These are phyloP conservation scores for Hondaea fermentalgiana DNA, from an alignment of 108 stramenopile genomes.

Conservation along the genomic window DNA sequence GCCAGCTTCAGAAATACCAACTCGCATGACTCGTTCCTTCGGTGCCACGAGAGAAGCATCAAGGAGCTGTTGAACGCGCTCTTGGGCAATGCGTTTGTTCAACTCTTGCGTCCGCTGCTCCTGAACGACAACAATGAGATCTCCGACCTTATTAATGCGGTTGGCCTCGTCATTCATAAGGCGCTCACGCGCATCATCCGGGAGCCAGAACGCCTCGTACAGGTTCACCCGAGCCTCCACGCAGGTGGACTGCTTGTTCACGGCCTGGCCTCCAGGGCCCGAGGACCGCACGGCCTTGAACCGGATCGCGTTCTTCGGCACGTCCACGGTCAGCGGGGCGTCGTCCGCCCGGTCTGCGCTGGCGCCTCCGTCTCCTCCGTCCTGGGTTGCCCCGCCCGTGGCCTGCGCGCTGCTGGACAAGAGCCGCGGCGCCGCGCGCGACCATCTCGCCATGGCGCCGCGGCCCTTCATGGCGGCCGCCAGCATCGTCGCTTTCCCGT, in stretches of 20 bases:
- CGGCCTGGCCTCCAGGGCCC: background rate
- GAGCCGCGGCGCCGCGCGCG: no score
- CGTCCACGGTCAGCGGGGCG: background rate
- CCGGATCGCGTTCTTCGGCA: background rate
- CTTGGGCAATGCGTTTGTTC: background rate
- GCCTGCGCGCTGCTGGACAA: no score
- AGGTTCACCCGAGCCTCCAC: background rate
- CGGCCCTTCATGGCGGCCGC: no score
- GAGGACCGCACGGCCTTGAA: slow-evolving; percentile 14
- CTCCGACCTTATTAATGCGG: background rate
- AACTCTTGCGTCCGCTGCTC: background rate
- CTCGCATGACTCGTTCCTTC: background rate
- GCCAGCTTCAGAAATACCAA: background rate
- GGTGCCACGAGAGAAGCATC: background rate
- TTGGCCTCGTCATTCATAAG: background rate
- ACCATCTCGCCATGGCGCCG: no score
- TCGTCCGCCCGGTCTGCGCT: background rate
- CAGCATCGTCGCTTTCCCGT: no score
- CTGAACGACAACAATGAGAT: background rate
- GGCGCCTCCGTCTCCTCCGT: no score
- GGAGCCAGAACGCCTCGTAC: slow-evolving; percentile 11
- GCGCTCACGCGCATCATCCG: background rate
- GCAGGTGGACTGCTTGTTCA: slow-evolving; percentile 11
- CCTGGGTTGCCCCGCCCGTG: no score
- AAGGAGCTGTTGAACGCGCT: background rate